phyloP scores from a whole-genome alignment of 345 rosid genomes.

The Citrus maxima region DNA sequence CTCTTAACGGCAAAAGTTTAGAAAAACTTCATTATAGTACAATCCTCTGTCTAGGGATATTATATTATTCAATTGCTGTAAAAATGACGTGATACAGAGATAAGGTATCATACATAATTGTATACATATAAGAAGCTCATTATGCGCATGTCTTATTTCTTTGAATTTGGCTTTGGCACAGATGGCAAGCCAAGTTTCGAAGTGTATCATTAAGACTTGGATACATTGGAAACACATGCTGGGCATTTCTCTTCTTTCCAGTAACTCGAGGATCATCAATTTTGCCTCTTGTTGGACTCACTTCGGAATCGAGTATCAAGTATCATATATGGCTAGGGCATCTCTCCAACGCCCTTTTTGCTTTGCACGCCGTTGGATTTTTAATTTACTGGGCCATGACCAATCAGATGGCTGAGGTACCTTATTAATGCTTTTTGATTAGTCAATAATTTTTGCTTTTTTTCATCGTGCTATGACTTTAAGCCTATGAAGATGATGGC shows the following conservation, averaged over 20 bases:
- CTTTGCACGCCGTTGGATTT: constrained; percentile 43
- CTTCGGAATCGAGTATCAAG: constrained; percentile 66
- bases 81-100: background rate
- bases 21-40: too few relatives aligned
- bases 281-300: constrained; percentile 52
- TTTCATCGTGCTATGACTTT: background rate
- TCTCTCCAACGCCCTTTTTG: constrained; percentile 42
- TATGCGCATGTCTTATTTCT: too few relatives aligned
- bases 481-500: too few relatives aligned
- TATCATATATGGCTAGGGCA: constrained; percentile 80
- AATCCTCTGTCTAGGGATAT: too few relatives aligned
- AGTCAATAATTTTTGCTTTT: background rate
- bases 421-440: background rate
- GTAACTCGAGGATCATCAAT: constrained; percentile 62
- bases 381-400: constrained; percentile 55
- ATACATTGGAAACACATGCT: constrained; percentile 52
- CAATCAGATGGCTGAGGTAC: constrained; percentile 40
- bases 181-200: constrained; percentile 59
- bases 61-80: too few relatives aligned
- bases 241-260: constrained; percentile 76
- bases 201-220: constrained; percentile 53
- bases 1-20: too few relatives aligned
- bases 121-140: too few relatives aligned
- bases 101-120: too few relatives aligned
- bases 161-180: too few relatives aligned